Conservation (phyloP, 441 rosid species). For the Adansonia rubrostipa region DNA sequence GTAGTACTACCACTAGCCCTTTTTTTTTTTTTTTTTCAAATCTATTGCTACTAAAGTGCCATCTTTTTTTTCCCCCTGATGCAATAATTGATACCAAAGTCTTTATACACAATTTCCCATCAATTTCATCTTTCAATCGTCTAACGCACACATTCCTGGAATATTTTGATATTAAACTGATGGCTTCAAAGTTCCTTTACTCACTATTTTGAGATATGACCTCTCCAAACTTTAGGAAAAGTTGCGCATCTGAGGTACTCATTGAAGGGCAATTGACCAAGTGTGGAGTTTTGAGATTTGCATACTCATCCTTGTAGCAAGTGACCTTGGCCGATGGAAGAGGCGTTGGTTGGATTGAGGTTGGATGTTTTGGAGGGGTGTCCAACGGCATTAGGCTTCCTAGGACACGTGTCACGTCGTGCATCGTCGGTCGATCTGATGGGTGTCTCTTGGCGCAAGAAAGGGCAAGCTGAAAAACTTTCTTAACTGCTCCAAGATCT, state of each 20-base stretch:
- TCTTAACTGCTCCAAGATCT: constrained; percentile 83
- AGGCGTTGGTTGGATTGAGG: constrained; percentile 29
- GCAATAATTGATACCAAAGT: constrained; percentile 37
- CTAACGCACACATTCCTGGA: constrained; percentile 2
- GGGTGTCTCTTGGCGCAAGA: constrained; percentile 87
- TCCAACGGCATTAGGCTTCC: constrained; percentile 60
- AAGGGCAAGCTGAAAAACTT: constrained; percentile 88
- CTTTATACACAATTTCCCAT: constrained; percentile 35
- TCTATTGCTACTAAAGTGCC: constrained; percentile 1
- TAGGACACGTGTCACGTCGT: constrained; percentile 80
- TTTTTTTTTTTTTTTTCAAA: background rate
- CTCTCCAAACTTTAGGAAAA: constrained; percentile 89
- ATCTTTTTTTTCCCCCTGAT: constrained; percentile 16
- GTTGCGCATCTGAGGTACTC: constrained; percentile 95
- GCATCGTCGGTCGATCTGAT: constrained; percentile 86
- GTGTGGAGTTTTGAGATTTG: constrained; percentile 89
- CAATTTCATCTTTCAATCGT: constrained; percentile 4
- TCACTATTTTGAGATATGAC: constrained; percentile 84
- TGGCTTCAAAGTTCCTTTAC: constrained; percentile 22
- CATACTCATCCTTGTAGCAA: constrained; percentile 81
- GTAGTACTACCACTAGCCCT: background rate
- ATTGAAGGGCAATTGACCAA: constrained; percentile 79
- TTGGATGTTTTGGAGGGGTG: constrained; percentile 51
- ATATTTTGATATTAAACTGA: constrained; percentile 5
- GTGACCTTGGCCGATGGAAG: constrained; percentile 50